A percentile compares a stretch with the other conserved stretches of the same genome.
phyloP scores from a whole-genome alignment of 805 yeast species.

The Teunomyces pallodes region DNA sequence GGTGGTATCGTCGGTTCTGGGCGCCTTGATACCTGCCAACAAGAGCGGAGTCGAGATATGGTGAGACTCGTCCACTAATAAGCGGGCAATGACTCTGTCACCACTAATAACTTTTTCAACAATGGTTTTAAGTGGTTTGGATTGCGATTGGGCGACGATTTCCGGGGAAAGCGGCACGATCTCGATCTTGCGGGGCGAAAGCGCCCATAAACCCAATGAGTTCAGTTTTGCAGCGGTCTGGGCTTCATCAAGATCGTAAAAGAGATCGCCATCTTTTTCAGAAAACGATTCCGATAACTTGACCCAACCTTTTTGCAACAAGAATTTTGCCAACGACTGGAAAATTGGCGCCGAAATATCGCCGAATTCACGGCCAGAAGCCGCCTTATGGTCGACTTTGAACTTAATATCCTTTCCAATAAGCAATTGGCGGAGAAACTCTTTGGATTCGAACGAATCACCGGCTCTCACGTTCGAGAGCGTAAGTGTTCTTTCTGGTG shows the following conservation, averaged over 20 bases:
- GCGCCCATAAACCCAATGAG: constrained; percentile 58
- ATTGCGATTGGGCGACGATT: constrained; percentile 34
- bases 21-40: constrained; percentile 72
- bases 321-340: constrained; percentile 54
- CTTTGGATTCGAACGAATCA: constrained; percentile 62
- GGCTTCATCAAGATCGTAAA: constrained; percentile 34
- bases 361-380: constrained; percentile 64
- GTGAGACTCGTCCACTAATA: constrained; percentile 43
- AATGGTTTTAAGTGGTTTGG: constrained; percentile 50
- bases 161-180: constrained; percentile 26
- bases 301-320: constrained; percentile 58
- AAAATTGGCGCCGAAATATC: constrained; percentile 66
- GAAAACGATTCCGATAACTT: constrained; percentile 55
- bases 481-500: constrained; percentile 59
- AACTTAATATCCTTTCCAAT: constrained; percentile 66
- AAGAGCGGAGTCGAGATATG: constrained; percentile 61
- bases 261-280: constrained; percentile 41
- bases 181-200: constrained; percentile 12
- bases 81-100: constrained; percentile 67
- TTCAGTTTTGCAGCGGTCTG: constrained; percentile 52
- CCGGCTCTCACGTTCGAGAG: constrained; percentile 62
- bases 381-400: constrained; percentile 50
- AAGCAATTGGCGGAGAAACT: constrained; percentile 56
- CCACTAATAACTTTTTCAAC: constrained; percentile 79
- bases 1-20: constrained; percentile 56